Percentiles rank a stretch among this genome's conserved stretches.
Evolutionary conservation across 176 grass and related monocot genomes (phyloP).

Genomic region (Phoenix roebelenii): DNA sequence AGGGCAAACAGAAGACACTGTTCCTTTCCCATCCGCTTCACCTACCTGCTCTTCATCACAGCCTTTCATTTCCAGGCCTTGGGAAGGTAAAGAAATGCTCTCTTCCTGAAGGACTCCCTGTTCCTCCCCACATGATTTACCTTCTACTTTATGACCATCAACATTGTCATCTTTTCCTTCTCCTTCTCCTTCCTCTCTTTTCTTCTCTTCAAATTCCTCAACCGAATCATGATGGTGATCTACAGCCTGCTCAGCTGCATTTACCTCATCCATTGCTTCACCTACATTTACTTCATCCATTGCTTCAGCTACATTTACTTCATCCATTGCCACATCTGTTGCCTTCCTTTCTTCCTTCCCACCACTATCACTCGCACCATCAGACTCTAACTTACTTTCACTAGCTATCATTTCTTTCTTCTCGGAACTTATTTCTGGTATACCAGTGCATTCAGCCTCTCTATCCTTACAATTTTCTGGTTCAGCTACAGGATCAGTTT

Average conservation of each 20-base stretch:
- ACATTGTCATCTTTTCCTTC: not conserved
- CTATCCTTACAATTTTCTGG: conserved; percentile 22
- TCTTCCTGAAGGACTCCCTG: conserved; percentile 27
- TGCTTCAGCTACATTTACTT: not conserved
- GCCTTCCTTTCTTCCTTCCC: conserved; percentile 11
- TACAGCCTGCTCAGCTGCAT: not conserved
- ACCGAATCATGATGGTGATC: not conserved
- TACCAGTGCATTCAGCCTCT: not conserved
- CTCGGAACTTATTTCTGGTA: conserved; percentile 10
- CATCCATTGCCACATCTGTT: not conserved
- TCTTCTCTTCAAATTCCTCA: conserved; percentile 1
- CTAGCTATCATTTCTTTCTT: conserved; percentile 10
- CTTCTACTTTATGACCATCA: conserved; percentile 18
- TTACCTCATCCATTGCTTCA: not conserved
- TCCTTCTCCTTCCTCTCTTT: conserved; percentile 6
- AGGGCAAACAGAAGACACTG: conserved; percentile 6
- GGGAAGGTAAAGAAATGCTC: conserved; percentile 11
- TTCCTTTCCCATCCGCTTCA: conserved; percentile 21
- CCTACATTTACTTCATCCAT: not conserved
- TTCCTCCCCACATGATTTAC: conserved; percentile 14
- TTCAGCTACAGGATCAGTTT: conserved; percentile 8
- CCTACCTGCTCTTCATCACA: conserved; percentile 7
- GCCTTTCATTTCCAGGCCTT: conserved; percentile 17
- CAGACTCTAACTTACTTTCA: conserved; percentile 5
- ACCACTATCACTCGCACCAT: conserved; percentile 5